Percentiles rank a stretch among this genome's conserved stretches.
phyloP scores from a whole-genome alignment of 148 eudicot species.

The Hydrangea macrophylla region DNA sequence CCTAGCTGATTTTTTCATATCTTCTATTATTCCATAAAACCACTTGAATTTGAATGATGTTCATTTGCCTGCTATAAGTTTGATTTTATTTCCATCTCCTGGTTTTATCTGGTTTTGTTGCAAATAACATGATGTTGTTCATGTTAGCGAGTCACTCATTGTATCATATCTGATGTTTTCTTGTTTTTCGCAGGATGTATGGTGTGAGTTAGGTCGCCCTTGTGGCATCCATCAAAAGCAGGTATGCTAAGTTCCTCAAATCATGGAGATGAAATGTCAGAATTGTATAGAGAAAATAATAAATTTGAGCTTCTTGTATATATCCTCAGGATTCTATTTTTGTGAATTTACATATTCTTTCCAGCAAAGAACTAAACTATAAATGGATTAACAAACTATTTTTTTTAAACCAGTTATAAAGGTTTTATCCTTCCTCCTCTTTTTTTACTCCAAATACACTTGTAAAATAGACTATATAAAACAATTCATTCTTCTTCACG shows the following conservation, averaged over 20 bases:
- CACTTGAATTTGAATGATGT: background rate
- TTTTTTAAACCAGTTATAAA: background rate
- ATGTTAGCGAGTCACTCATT: background rate
- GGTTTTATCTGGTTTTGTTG: background rate
- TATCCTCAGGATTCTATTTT: background rate
- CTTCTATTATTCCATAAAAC: background rate
- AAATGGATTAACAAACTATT: background rate
- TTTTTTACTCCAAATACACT: too few species aligned
- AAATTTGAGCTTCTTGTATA: background rate
- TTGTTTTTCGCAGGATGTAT: slow-evolving; percentile 63
- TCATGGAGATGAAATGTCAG: background rate
- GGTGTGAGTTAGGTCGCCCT: slow-evolving; percentile 96
- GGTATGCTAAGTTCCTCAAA: slow-evolving; percentile 33
- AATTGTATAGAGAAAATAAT: background rate
- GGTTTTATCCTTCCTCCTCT: too few species aligned
- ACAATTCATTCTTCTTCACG: too few species aligned
- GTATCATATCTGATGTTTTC: background rate
- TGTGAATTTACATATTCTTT: background rate
- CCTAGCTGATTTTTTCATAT: too few species aligned
- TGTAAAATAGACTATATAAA: too few species aligned
- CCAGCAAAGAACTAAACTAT: background rate
- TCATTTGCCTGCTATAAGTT: background rate
- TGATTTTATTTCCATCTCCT: background rate
- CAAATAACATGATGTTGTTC: background rate
- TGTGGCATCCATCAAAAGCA: slow-evolving; percentile 95